Base-by-base conservation (phyloP, 2,329 filamentous ascomycete genomes). In the Alternaria longipes region DNA sequence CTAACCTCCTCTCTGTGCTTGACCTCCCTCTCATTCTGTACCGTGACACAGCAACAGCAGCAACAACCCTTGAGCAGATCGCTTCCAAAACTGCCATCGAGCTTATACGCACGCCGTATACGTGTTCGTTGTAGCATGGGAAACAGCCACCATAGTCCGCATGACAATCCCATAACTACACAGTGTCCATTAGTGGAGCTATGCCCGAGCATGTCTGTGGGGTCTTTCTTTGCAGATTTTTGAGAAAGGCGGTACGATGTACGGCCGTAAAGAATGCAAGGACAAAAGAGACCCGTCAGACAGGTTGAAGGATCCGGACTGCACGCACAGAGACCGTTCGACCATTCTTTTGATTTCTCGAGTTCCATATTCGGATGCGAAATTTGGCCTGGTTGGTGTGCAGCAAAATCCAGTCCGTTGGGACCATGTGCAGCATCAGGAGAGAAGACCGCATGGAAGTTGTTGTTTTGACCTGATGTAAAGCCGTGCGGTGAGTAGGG, bases 11-110 rank as follows among this genome's bases (percentile, higher is more conserved):
- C 81, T 54, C 82, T 71, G 11, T 71, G 73, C 51, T 74, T 73
- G 5, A 84, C 72, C 65, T 84, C 82, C 34, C 80, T 73, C 68
- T 84, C 82, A 62, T 80, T 80, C 65, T 82, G 80, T 54, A 83
- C 78, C 1, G 77, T 71, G 9, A 76, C 73, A 58, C 82, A 83
- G 49, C 76, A 77, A 12, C 75, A 77, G 64, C 81, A 84, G 60
- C 79, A 83, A 26, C 74, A 78, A 1, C 74, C 70, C 22, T 71
- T 69, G 0, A 77, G 56, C 16, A 77, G 58, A 64, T 84, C 82
- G 5, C 71, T 63, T 0, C 63, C 64, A 20, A 77, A 49, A 8
- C 68, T 74, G 2, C 82, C 82, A 26, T 74, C 62, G 0, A 84
- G 72, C n/a, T 80, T 80, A 62, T 84, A 84, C 44, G 71, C 62